Evolutionary conservation across 2,329 filamentous ascomycete species (phyloP), one percentile per base, ranked within the genome.

Genomic region (Aciculosporium take): DNA sequence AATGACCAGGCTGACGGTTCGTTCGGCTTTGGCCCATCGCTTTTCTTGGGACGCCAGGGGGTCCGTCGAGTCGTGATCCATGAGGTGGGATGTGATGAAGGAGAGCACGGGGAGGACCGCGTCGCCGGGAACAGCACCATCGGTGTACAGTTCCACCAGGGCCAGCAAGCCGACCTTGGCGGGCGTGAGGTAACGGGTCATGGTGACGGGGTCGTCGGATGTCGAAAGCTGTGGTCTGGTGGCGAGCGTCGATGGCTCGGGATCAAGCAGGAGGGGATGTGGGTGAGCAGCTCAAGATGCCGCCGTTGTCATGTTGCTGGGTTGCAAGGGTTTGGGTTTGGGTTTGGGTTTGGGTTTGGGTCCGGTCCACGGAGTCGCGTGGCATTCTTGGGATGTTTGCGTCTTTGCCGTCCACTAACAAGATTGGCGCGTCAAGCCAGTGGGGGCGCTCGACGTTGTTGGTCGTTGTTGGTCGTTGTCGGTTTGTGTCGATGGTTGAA

Each of bases 181-280:
- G 10, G 89, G 84, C n/a, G 84, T 94, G 35, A 96, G 71, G 59
- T 82, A 94, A 43, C 83, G 81, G 52, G 81, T 74, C 81, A 89
- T 93, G 40, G 12, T 46, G 12, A n/a, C 23, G 8, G 12, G 12
- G 17, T 15, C 23, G n/a, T 40, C 23, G 9, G 27, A 9, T n/a
- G 4, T 3, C 3, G 10, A 9, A n/a, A 8, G 17, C 17, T 17
- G 30, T 18, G 15, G 12, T 9, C n/a, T n/a, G n/a, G n/a, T n/a
- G n/a, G n/a, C n/a, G n/a, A n/a, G n/a, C n/a, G n/a, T n/a, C n/a
- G n/a, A n/a, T n/a, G n/a, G n/a, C n/a, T n/a, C n/a, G 21, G 13
- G 7, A 1, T 12, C 4, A 9, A 9, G 4, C 18, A 29, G 18
- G 5, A 39, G 27, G 8, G 23, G 12, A n/a, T 20, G 12, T 5